These are phyloP conservation scores for Alternaria hordeiaustralica DNA, from an alignment of 2,329 filamentous ascomycete species.

Conservation along the genomic window DNA sequence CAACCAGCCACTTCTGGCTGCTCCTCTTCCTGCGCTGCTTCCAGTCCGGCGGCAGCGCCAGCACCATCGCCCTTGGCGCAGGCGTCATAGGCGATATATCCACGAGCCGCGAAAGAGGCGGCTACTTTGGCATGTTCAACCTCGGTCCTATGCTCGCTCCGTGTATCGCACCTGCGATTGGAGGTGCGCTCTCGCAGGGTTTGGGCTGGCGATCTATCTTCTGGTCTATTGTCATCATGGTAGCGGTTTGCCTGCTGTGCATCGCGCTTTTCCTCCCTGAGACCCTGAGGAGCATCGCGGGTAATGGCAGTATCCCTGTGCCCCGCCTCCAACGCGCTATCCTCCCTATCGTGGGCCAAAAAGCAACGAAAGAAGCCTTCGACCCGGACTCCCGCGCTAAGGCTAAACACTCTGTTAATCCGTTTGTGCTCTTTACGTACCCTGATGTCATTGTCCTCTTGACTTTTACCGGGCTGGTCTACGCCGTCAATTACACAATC, in stretches of 20 bases:
- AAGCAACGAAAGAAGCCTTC: conserved; percentile 15
- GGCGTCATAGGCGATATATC: conserved; percentile 76
- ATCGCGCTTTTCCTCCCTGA: conserved; percentile 50
- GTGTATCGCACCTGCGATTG: conserved; percentile 41
- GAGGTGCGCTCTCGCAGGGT: conserved; percentile 42
- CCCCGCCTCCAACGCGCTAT: conserved; percentile 28
- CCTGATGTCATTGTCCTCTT: conserved; percentile 53
- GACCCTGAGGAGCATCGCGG: conserved; percentile 52
- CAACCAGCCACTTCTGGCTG: conserved; percentile 40
- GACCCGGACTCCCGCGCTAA: conserved; percentile 20
- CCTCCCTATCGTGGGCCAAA: conserved; percentile 32
- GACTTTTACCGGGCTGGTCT: conserved; percentile 43
- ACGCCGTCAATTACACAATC: conserved; percentile 41
- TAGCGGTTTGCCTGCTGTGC: conserved; percentile 42
- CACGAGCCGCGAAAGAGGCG: conserved; percentile 72
- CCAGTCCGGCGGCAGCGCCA: conserved; percentile 49
- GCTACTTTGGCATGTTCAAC: conserved; percentile 72
- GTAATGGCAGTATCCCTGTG: conserved; percentile 43
- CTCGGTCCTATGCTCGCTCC: conserved; percentile 52
- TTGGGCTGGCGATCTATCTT: conserved; percentile 48
- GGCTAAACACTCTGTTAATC: conserved; percentile 34
- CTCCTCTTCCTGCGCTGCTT: conserved; percentile 44
- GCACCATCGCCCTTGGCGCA: conserved; percentile 64
- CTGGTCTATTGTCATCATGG: conserved; percentile 51
- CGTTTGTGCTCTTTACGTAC: conserved; percentile 36